phyloP scores from a whole-genome alignment of 345 rosid genomes.

The Passiflora organensis region DNA sequence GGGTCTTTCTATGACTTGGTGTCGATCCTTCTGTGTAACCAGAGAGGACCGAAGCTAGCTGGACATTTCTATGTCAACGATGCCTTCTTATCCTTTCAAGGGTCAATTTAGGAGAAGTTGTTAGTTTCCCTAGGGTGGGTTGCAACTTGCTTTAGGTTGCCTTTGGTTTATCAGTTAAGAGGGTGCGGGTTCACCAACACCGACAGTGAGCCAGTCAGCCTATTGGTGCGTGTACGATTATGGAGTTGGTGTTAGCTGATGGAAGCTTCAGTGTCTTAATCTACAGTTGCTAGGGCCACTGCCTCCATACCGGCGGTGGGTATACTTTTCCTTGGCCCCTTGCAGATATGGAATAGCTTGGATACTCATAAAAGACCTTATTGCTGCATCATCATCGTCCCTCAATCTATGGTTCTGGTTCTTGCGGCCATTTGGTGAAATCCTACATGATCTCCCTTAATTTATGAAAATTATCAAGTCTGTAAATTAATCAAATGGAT shows the following conservation, averaged over 20 bases:
- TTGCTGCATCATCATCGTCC: too few species aligned
- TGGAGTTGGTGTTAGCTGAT: background rate
- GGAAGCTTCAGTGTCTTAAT: background rate
- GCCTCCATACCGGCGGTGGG: background rate
- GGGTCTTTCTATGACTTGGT: background rate
- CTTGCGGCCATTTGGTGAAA: too few species aligned
- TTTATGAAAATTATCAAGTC: too few species aligned
- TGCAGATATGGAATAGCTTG: too few species aligned
- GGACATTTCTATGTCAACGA: constrained; percentile 12
- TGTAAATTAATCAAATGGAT: too few species aligned
- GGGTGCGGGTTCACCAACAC: background rate
- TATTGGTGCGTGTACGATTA: background rate
- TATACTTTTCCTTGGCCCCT: background rate
- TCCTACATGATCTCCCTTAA: too few species aligned
- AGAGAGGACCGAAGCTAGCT: constrained; percentile 12
- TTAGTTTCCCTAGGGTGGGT: too few species aligned
- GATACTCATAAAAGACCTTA: background rate
- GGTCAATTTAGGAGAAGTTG: background rate
- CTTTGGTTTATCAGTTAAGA: too few species aligned
- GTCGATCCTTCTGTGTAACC: constrained; percentile 22
- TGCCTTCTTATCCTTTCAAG: constrained; percentile 1
- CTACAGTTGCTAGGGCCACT: background rate
- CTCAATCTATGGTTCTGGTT: too few species aligned
- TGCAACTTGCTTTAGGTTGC: too few species aligned
- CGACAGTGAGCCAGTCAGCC: too few species aligned